Conservation (phyloP, 805 yeast genomes). For the Torulaspora indica region DNA sequence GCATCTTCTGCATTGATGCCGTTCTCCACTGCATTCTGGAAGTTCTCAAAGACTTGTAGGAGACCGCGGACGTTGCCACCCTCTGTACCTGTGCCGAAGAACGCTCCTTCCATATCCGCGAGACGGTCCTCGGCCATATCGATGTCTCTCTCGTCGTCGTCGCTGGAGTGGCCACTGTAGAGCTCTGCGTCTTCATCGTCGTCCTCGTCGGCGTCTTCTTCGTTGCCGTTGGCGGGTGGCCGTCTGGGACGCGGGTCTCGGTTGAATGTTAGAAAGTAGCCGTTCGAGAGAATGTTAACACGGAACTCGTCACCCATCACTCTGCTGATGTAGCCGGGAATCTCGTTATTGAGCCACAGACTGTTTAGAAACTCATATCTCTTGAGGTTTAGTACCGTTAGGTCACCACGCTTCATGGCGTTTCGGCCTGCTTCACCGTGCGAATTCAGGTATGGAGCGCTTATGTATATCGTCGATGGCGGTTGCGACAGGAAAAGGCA, state of each 20-base stretch:
- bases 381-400: slow-evolving; percentile 48
- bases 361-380: slow-evolving; percentile 56
- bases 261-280: slow-evolving; percentile 27
- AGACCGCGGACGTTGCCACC: slow-evolving; percentile 28
- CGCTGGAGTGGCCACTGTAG: slow-evolving; percentile 18
- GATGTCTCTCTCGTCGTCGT: slow-evolving; percentile 20
- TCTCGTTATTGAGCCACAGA: slow-evolving; percentile 58
- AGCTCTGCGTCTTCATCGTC: slow-evolving; percentile 21
- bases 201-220: slow-evolving; percentile 25
- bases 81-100: slow-evolving; percentile 9
- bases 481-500: slow-evolving; percentile 35
- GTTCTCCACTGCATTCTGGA: slow-evolving; percentile 23
- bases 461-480: slow-evolving; percentile 36
- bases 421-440: slow-evolving; percentile 71
- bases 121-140: slow-evolving; percentile 18
- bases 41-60: slow-evolving; percentile 27
- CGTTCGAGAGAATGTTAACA: slow-evolving; percentile 28
- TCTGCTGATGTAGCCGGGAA: slow-evolving; percentile 46
- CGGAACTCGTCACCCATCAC: slow-evolving; percentile 36
- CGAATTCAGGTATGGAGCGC: slow-evolving; percentile 66
- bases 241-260: slow-evolving; percentile 26
- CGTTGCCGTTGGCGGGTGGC: slow-evolving; percentile 21
- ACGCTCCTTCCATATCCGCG: slow-evolving; percentile 14
- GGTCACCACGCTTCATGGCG: slow-evolving; percentile 49
- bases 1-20: slow-evolving; percentile 20